Evolutionary conservation across 352 stramenopile species (phyloP).

Genomic region (Pythium phragmiticola): DNA sequence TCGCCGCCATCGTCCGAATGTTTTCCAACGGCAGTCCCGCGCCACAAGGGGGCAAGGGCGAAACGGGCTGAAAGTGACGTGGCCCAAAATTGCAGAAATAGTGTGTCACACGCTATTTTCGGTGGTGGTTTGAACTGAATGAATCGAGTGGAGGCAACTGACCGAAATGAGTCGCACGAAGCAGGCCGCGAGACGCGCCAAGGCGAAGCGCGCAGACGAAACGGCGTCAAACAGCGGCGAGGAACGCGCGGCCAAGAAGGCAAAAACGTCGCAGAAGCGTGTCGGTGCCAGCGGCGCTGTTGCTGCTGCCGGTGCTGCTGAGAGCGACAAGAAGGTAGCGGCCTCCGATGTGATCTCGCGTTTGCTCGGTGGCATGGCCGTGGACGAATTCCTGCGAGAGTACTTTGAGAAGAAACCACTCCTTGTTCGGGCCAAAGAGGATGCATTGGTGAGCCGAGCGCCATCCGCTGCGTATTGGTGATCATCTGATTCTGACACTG

Average conservation of each 20-base stretch:
- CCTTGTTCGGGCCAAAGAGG: conserved; percentile 50
- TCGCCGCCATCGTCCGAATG: conserved; percentile 11
- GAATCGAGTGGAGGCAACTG: conserved; percentile 9
- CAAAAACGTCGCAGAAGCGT: conserved; percentile 24
- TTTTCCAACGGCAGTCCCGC: conserved; percentile 3
- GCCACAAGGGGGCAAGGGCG: too few species aligned
- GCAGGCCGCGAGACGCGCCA: conserved; percentile 39
- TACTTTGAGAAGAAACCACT: conserved; percentile 89
- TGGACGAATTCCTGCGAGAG: conserved; percentile 60
- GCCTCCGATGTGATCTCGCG: conserved; percentile 31
- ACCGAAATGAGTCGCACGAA: conserved; percentile 45
- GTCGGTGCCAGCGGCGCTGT: not conserved
- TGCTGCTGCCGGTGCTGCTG: not conserved
- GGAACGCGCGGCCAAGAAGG: conserved; percentile 35
- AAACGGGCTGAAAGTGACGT: conserved; percentile 2
- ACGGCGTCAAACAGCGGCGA: conserved; percentile 17
- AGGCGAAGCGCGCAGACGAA: conserved; percentile 32
- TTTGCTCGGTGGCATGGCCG: conserved; percentile 61
- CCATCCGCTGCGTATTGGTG: not conserved
- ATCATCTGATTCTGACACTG: not conserved
- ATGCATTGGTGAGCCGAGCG: conserved; percentile 32
- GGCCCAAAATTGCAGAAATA: conserved; percentile 18
- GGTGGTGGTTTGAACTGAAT: not conserved
- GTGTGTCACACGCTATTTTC: conserved; percentile 20
- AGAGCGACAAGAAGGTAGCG: not conserved